Evolutionary conservation across 805 yeast genomes (phyloP).

Genomic region (Cyberlindnera maritima): DNA sequence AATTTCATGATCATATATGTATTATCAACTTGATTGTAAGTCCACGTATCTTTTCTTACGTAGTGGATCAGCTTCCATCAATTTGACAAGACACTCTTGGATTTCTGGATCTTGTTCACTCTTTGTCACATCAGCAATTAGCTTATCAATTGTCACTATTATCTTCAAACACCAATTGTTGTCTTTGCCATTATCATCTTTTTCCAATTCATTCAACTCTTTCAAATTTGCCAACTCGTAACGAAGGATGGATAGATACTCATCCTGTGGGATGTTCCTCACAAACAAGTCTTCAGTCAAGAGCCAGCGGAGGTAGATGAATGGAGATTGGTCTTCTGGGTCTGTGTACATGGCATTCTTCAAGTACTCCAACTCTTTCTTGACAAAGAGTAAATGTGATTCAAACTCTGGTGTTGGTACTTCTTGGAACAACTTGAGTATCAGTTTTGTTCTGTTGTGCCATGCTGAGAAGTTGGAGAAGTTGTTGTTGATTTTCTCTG

Average conservation of each 20-base stretch:
- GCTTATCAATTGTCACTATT: slow-evolving; percentile 43
- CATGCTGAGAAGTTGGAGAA: slow-evolving; percentile 95
- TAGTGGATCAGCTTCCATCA: slow-evolving; percentile 61
- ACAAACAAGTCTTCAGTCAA: slow-evolving; percentile 35
- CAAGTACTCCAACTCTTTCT: slow-evolving; percentile 61
- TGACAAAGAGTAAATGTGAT: slow-evolving; percentile 38
- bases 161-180: slow-evolving; percentile 77
- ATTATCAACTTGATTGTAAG: not conserved
- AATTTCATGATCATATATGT: no score
- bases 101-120: slow-evolving; percentile 30
- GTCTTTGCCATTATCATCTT: slow-evolving; percentile 59
- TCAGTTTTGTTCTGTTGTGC: slow-evolving; percentile 80
- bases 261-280: slow-evolving; percentile 25
- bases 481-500: slow-evolving; percentile 71
- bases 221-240: slow-evolving; percentile 46
- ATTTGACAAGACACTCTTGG: slow-evolving; percentile 35
- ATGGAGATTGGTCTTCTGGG: slow-evolving; percentile 89
- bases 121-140: slow-evolving; percentile 22
- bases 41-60: slow-evolving; percentile 58
- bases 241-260: slow-evolving; percentile 38
- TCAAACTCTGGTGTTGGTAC: slow-evolving; percentile 24
- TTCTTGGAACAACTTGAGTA: slow-evolving; percentile 47
- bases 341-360: slow-evolving; percentile 89
- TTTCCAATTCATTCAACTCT: slow-evolving; percentile 71
- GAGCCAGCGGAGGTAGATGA: slow-evolving; percentile 89